Evolutionary conservation across 2,329 filamentous ascomycete genomes (phyloP), one percentile per base, ranked within the genome.

Genomic region (Colletotrichum australisinense): DNA sequence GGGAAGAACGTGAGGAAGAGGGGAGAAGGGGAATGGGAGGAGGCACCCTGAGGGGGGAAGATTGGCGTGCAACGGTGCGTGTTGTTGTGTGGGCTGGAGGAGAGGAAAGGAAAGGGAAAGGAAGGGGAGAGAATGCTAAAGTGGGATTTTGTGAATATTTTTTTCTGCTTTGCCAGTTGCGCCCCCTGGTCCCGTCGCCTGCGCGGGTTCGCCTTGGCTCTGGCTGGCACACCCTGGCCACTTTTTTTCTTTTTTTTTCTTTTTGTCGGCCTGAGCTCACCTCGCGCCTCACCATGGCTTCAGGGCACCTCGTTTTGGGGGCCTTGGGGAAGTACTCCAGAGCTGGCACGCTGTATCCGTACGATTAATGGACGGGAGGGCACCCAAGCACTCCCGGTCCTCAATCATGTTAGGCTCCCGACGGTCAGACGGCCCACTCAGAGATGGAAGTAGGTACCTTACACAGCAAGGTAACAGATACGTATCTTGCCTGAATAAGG

Each of bases 51-150:
- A 76, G 76, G 77, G 80, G 78, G 52, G 68, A 75, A 63, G 78
- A 83, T 86, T 86, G 85, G 81, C 84, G 82, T 83, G 83, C 84
- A 75, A 72, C 84, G 83, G 83, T 81, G 84, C 83, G 84, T 74
- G 68, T 68, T 72, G 75, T 74, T 73, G 73, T 73, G 71, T 75
- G 75, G 76, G 72, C 73, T 76, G 72, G 62, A 72, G 60, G 63
- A 72, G 66, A 64, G 69, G 59, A 71, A 69, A 56, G 69, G 35
- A 60, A 71, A 70, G 65, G 63, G 57, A 63, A 73, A 62, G 66
- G 67, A 75, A 73, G 70, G 57, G 63, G 67, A 63, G 64, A 58
- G 68, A 71, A 63, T 60, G 62, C 55, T 32, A 70, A 73, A 70
- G 65, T 70, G 69, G 66, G 66, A 74, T 73, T 75, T 74, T 69